Evolutionary conservation across 2,329 filamentous ascomycete genomes (phyloP).

Genomic region (Coniella lustricola): DNA sequence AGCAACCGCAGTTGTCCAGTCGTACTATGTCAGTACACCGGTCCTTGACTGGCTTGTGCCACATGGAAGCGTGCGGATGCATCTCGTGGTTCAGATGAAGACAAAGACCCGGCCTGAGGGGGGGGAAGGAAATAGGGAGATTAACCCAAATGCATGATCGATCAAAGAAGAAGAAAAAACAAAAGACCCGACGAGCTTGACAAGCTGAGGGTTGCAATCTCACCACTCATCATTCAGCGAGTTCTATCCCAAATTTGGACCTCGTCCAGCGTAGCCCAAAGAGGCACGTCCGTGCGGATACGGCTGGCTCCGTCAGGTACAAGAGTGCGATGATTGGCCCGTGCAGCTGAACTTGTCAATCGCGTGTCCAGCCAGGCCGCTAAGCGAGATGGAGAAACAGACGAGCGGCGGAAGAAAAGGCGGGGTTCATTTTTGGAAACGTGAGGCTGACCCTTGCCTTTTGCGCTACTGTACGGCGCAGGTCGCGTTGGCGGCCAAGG

Average conservation of each 20-base stretch:
- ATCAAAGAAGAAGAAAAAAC: too few relatives aligned
- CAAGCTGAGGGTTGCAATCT: too few relatives aligned
- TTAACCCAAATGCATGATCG: too few relatives aligned
- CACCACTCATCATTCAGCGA: neutral
- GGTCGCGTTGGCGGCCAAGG: neutral
- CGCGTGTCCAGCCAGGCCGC: neutral
- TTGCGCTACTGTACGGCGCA: neutral
- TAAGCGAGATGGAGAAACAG: slow-evolving; percentile 1
- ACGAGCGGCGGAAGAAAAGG: neutral
- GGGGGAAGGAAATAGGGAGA: too few relatives aligned
- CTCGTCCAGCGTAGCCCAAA: neutral
- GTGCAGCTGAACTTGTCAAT: neutral
- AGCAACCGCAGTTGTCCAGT: too few relatives aligned
- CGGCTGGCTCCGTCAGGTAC: neutral
- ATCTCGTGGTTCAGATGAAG: neutral
- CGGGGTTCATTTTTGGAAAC: slow-evolving; percentile 4
- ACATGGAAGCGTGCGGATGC: too few relatives aligned
- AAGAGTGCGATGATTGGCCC: neutral
- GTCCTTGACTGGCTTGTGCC: too few relatives aligned
- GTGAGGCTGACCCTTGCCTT: slow-evolving; percentile 3
- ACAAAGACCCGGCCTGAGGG: neutral
- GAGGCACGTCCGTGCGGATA: neutral
- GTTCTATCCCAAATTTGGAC: neutral
- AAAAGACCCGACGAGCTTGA: neutral
- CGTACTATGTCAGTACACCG: too few relatives aligned